Base-by-base conservation (phyloP, 2,329 filamentous ascomycete genomes). In the Chaetomium sp. region DNA sequence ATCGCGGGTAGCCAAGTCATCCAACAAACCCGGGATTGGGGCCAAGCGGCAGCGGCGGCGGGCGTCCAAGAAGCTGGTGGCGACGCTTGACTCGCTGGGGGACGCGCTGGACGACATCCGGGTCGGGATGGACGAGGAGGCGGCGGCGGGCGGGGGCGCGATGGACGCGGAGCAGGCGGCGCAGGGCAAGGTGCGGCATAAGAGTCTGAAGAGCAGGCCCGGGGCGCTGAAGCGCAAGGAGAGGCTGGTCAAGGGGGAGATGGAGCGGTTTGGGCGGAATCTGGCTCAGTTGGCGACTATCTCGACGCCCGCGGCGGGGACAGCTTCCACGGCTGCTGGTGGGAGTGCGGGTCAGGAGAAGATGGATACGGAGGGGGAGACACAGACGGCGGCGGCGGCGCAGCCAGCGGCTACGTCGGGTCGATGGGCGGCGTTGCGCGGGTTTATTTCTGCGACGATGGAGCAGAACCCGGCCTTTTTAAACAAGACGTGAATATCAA, bases 221-320 rank as follows among this genome's bases (percentile, higher is more conserved):
- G 94, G 94, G 0, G 92, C 92, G 25, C 83, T 93, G 79, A 96
- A 92, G 84, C 83, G 86, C 74, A 95, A 92, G 78, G 91, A 93
- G 78, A 89, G 84, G 77, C 74, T 98, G 35, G 91, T 97, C 64
- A 87, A 81, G 75, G 81, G 86, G 65, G 94, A 98, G 83, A 90
- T 91, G 79, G 87, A 93, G 75, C 82, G 94, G 66, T 97, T 98
- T 75, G 89, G 87, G 45, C 86, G 83, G 74, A 97, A 92, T 74
- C 82, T 98, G 83, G 93, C 91, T 21, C 85, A 89, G 76, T 80
- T 97, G 80, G 82, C 83, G 16, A 77, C 31, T 54, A 50, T 67
- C 13, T 56, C 62, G 31, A 50, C 33, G 47, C 6, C 56, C n/a
- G 38, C 2, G 38, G 6, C 4, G 16, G 13, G 13, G 38, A 42